Conservation (phyloP, 345 rosid genomes). For the Eucalyptus virginea region DNA sequence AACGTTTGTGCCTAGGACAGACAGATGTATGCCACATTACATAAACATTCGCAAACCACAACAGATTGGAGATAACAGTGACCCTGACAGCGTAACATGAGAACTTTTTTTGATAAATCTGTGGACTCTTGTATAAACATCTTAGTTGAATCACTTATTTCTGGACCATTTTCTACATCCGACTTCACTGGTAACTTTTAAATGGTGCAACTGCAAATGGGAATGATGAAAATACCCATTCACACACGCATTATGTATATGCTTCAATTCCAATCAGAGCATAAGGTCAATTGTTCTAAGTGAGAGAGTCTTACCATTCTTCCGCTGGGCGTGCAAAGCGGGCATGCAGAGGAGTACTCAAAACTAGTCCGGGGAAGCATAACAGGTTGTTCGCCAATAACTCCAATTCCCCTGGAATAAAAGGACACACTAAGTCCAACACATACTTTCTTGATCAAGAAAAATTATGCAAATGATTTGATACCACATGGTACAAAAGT, state of each 20-base stretch:
- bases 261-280: neutral
- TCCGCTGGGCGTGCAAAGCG: constrained; percentile 48
- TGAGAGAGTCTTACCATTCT: constrained; percentile 40
- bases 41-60: neutral
- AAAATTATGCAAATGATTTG: neutral
- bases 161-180: neutral
- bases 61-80: neutral
- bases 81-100: neutral
- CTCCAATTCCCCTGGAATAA: constrained; percentile 56
- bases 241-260: neutral
- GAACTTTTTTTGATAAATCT: neutral
- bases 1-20: neutral
- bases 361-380: constrained; percentile 58
- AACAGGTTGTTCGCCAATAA: constrained; percentile 73
- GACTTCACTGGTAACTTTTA: neutral
- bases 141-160: neutral
- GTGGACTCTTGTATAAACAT: neutral
- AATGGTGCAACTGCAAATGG: neutral
- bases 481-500: neutral
- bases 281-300: neutral
- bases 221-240: neutral
- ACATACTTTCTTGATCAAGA: neutral
- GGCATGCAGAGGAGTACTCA: constrained; percentile 80
- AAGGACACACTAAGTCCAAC: neutral
- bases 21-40: neutral